Conservation (phyloP, 2,329 filamentous ascomycete species). For the Geosmithia putterillii region DNA sequence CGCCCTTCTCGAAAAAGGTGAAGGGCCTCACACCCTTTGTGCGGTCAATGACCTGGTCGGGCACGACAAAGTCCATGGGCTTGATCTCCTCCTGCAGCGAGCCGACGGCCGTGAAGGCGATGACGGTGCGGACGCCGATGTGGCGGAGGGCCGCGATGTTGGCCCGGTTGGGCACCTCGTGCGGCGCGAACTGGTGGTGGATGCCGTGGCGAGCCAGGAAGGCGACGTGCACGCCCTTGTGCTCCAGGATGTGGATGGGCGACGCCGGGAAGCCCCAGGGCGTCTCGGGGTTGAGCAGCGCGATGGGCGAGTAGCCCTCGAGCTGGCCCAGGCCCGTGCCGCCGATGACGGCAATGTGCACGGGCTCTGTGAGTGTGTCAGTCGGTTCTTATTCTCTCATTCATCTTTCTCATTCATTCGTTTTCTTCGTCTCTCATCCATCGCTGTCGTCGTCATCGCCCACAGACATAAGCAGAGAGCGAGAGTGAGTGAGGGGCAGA, state of each 20-base stretch:
- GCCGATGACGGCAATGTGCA: conserved; percentile 82
- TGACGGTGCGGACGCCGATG: conserved; percentile 79
- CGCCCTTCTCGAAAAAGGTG: conserved; percentile 87
- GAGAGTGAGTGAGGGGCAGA: not conserved
- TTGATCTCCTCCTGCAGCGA: conserved; percentile 85
- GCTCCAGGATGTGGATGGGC: conserved; percentile 77
- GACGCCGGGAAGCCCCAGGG: conserved; percentile 77
- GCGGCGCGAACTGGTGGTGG: conserved; percentile 80
- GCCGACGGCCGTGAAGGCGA: conserved; percentile 92
- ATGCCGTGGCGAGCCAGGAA: conserved; percentile 89
- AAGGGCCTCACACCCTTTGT: conserved; percentile 91
- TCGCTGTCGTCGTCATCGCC: too few relatives aligned
- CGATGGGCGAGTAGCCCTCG: conserved; percentile 75
- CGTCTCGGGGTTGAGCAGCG: conserved; percentile 62
- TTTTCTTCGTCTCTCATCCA: too few relatives aligned
- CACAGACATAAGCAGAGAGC: too few relatives aligned
- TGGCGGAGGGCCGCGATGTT: conserved; percentile 96
- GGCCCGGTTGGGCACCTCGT: conserved; percentile 88
- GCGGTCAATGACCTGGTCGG: conserved; percentile 93
- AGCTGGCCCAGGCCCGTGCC: conserved; percentile 87
- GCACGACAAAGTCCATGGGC: conserved; percentile 92
- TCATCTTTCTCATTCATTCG: not conserved
- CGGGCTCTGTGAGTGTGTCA: conserved; percentile 35
- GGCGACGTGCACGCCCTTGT: conserved; percentile 70
- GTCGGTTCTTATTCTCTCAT: not conserved